Conservation (phyloP, 2,329 filamentous ascomycete genomes). For the Cladophialophora psammophila region DNA sequence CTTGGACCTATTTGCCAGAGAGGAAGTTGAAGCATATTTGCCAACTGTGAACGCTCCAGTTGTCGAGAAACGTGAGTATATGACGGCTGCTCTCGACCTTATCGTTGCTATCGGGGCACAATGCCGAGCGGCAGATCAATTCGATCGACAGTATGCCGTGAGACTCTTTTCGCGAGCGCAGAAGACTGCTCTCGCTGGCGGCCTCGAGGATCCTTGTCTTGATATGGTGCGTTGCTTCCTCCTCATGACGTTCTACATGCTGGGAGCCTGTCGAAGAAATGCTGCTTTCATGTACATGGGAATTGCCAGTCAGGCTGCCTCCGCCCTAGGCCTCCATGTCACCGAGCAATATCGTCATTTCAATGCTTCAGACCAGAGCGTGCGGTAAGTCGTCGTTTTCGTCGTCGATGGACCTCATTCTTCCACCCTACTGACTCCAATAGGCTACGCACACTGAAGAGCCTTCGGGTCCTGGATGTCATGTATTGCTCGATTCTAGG, state of each 20-base stretch:
- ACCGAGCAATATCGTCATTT: constrained; percentile 43
- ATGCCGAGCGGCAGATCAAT: constrained; percentile 46
- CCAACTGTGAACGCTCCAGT: constrained; percentile 6
- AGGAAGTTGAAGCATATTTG: constrained; percentile 39
- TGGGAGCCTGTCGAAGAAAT: constrained; percentile 65
- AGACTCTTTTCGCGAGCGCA: constrained; percentile 60
- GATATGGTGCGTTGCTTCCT: constrained; percentile 62
- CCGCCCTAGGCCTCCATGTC: constrained; percentile 63
- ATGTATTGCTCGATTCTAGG: constrained; percentile 59
- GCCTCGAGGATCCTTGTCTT: constrained; percentile 62
- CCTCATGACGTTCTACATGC: constrained; percentile 66
- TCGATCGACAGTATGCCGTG: constrained; percentile 44
- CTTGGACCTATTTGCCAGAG: constrained; percentile 47
- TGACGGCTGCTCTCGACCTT: constrained; percentile 49
- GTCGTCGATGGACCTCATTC: neutral
- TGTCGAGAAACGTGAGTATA: constrained; percentile 20
- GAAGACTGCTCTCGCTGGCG: constrained; percentile 57
- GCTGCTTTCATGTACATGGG: constrained; percentile 70
- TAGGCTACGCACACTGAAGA: constrained; percentile 56
- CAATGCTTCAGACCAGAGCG: constrained; percentile 17
- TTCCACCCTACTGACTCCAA: constrained; percentile 7
- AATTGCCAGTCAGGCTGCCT: constrained; percentile 64
- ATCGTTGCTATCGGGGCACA: constrained; percentile 64
- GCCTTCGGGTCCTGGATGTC: constrained; percentile 57
- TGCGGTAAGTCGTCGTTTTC: constrained; percentile 24